Evolutionary conservation across 1,139 yeast genomes (phyloP), one percentile per base, ranked within the genome.

Genomic region (Saccharomyces hybrid): DNA sequence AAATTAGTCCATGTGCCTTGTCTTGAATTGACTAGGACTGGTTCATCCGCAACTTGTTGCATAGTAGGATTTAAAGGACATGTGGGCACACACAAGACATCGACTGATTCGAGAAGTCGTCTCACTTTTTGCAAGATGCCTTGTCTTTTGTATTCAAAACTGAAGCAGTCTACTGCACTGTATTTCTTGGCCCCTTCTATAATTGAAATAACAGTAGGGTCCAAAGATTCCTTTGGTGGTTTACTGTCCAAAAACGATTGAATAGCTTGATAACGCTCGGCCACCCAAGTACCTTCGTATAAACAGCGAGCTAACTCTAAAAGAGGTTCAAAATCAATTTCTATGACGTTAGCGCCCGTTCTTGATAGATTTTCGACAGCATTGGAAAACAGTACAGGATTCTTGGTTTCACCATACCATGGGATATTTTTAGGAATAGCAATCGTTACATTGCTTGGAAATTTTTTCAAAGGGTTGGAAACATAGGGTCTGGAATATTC

Each of bases 231-330:
- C 49, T 74, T 79, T 34, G 93, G 88, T n/a, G 93, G 91, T 62
- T 83, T 79, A 20, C 88, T 75, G n/a, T 77, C 79, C 55, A 88
- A 77, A 66, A 90, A 88, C 46, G 85, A 88, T 62, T 82, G 80
- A 46, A 83, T 80, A 20, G 97, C 97, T 59, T 89, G 82, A 73
- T 83, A 90, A 62, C 99, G 81, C 74, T 93, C 99, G 28, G 95
- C 88, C 9, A 93, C 98, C 99, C 99, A 93, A n/a, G 98, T 88
- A 55, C 99, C 99, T 65, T 91, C 97, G 70, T 93, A 93, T 48
- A 93, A 78, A 67, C 93, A 86, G 61, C 81, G 81, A n/a, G 98
- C 99, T 58, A 93, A 78, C 50, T 86, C 87, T 59, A 87, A 75
- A 51, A 93, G 77, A 9, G 90, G 86, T 11, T 83, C 73, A 66